Conservation (phyloP, 2,329 filamentous ascomycete species). For the Botrytis fabae region DNA sequence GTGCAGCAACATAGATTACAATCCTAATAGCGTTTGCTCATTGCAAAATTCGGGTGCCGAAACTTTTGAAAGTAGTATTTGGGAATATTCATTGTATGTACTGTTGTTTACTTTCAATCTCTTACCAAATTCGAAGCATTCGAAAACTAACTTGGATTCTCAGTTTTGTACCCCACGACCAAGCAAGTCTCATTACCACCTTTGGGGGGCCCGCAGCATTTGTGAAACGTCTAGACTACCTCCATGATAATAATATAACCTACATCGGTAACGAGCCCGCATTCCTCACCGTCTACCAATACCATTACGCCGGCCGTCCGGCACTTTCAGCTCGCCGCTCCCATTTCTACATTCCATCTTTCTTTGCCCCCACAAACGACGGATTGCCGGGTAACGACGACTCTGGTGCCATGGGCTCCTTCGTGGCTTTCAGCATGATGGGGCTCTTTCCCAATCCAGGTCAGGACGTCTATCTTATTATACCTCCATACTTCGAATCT, state of each 20-base stretch:
- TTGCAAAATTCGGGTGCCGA: slow-evolving; percentile 46
- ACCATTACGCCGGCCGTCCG: slow-evolving; percentile 65
- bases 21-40: slow-evolving; percentile 35
- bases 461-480: slow-evolving; percentile 70
- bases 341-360: slow-evolving; percentile 65
- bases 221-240: slow-evolving; percentile 60
- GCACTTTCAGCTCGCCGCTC: slow-evolving; percentile 50
- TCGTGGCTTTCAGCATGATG: slow-evolving; percentile 38
- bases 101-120: not conserved
- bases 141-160: not conserved
- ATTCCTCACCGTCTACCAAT: slow-evolving; percentile 66
- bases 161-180: slow-evolving; percentile 50
- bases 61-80: slow-evolving; percentile 71
- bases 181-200: slow-evolving; percentile 54
- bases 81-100: slow-evolving; percentile 59
- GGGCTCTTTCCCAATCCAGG: slow-evolving; percentile 66
- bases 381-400: slow-evolving; percentile 73
- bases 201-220: slow-evolving; percentile 62
- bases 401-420: slow-evolving; percentile 58
- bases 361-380: slow-evolving; percentile 58
- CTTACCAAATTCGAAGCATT: not conserved
- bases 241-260: slow-evolving; percentile 62
- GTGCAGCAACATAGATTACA: slow-evolving; percentile 50
- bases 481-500: slow-evolving; percentile 63
- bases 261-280: slow-evolving; percentile 67